These are phyloP conservation scores for Rhytidiadelphus loreus DNA, from an alignment of 225 moss, liverwort and hornwort species.

Conservation along the genomic window DNA sequence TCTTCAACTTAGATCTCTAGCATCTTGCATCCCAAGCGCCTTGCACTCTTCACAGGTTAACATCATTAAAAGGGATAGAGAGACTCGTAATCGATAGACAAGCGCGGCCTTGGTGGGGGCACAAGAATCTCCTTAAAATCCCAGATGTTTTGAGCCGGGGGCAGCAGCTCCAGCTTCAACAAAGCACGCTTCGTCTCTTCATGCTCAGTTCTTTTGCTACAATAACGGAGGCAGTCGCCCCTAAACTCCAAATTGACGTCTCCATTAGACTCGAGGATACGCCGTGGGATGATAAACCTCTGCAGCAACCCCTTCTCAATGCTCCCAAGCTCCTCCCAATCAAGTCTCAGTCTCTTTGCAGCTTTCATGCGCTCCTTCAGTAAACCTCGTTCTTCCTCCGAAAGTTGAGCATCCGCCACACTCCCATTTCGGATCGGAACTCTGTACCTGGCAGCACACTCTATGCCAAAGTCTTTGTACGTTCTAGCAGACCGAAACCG, in stretches of 20 bases:
- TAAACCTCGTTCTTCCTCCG: conserved; percentile 13
- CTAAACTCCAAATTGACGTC: conserved; percentile 38
- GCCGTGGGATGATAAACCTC: conserved; percentile 31
- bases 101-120: conserved; percentile 31
- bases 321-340: conserved; percentile 28
- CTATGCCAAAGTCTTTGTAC: conserved; percentile 42
- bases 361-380: conserved; percentile 19
- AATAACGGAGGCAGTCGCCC: conserved; percentile 36
- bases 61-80: conserved; percentile 10
- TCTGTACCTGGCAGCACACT: conserved; percentile 47
- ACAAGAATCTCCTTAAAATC: conserved; percentile 22
- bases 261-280: conserved; percentile 33
- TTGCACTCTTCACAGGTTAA: not conserved
- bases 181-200: conserved; percentile 30
- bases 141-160: conserved; percentile 37
- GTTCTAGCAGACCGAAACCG: conserved; percentile 40
- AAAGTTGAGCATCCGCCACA: conserved; percentile 6
- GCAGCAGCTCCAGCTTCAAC: conserved; percentile 35
- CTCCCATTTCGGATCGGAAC: conserved; percentile 27
- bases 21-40: not conserved
- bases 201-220: conserved; percentile 29
- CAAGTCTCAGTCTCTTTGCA: conserved; percentile 9
- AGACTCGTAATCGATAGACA: conserved; percentile 29
- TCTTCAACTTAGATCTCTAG: not conserved
- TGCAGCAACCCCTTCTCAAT: conserved; percentile 31